Conservation (phyloP, 2,329 filamentous ascomycete species). For the Sclerotiophoma versabilis region DNA sequence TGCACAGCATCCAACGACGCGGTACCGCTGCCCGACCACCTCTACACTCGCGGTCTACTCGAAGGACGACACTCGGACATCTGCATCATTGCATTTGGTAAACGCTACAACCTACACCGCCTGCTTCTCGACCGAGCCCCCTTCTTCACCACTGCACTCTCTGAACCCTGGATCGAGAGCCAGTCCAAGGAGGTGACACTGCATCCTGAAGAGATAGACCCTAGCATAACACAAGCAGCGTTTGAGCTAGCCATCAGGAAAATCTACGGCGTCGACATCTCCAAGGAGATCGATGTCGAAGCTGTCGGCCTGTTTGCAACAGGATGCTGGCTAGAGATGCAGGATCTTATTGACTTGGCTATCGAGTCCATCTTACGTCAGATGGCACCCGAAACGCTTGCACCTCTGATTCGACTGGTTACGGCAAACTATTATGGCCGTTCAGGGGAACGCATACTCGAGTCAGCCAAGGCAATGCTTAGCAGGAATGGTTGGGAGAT, state of each 20-base stretch:
- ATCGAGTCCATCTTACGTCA: conserved; percentile 63
- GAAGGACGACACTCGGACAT: conserved; percentile 63
- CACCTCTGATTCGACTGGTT: conserved; percentile 60
- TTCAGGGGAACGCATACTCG: conserved; percentile 62
- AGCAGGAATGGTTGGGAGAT: conserved; percentile 65
- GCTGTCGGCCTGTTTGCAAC: conserved; percentile 64
- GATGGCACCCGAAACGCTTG: conserved; percentile 59
- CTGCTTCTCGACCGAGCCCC: conserved; percentile 63
- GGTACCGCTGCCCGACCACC: conserved; percentile 58
- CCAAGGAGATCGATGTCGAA: conserved; percentile 59
- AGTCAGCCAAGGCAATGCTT: conserved; percentile 65
- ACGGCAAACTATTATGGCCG: conserved; percentile 64
- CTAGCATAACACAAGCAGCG: conserved; percentile 59
- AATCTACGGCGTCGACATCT: conserved; percentile 60
- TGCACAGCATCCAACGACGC: conserved; percentile 44
- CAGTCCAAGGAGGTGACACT: conserved; percentile 60
- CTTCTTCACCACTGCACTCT: conserved; percentile 63
- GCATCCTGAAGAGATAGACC: conserved; percentile 62
- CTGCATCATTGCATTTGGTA: conserved; percentile 60
- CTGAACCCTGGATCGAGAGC: conserved; percentile 64
- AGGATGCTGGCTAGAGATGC: conserved; percentile 66
- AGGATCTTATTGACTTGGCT: conserved; percentile 61
- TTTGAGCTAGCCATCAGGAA: conserved; percentile 64
- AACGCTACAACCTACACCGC: conserved; percentile 61
- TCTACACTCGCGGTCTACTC: conserved; percentile 60